phyloP scores from a whole-genome alignment of 2,329 filamentous ascomycete species.

The Botrytis porri region DNA sequence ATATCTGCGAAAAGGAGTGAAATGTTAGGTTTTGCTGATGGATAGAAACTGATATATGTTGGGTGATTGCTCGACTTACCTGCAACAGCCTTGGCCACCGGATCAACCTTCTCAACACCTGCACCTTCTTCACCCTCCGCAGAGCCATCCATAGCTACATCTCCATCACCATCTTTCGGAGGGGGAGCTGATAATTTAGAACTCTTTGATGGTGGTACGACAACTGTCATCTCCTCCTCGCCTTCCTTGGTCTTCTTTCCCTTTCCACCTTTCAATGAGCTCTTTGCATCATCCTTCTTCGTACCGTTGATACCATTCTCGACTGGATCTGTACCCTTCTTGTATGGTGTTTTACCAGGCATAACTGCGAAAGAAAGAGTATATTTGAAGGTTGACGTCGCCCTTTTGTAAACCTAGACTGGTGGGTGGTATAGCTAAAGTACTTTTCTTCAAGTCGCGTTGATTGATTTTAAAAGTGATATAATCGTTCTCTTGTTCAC shows the following conservation, averaged over 20 bases:
- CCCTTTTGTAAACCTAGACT: slow-evolving; percentile 31
- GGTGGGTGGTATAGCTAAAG: not conserved
- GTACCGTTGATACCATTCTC: slow-evolving; percentile 65
- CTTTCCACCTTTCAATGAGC: slow-evolving; percentile 59
- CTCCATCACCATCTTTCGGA: slow-evolving; percentile 61
- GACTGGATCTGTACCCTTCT: slow-evolving; percentile 65
- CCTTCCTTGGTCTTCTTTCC: slow-evolving; percentile 66
- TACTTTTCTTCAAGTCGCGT: slow-evolving; percentile 9
- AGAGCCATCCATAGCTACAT: slow-evolving; percentile 66
- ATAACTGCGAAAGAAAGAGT: slow-evolving; percentile 43
- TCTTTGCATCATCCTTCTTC: slow-evolving; percentile 61
- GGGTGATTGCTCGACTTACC: slow-evolving; percentile 45
- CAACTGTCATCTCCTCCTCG: slow-evolving; percentile 72
- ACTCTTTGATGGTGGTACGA: slow-evolving; percentile 70
- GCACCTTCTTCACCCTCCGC: slow-evolving; percentile 32
- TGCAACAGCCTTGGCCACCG: slow-evolving; percentile 56
- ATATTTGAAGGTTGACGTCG: slow-evolving; percentile 30
- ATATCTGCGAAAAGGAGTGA: slow-evolving; percentile 64
- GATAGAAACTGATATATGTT: slow-evolving; percentile 1
- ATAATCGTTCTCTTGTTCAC: not conserved
- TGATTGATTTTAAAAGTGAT: not conserved
- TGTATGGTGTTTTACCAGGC: slow-evolving; percentile 67
- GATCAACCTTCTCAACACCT: slow-evolving; percentile 57
- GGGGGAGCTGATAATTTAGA: slow-evolving; percentile 55
- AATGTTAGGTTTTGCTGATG: slow-evolving; percentile 23